Evolutionary conservation across 2,329 filamentous ascomycete genomes (phyloP), one percentile per base, ranked within the genome.

Genomic region (Ustulina deusta): DNA sequence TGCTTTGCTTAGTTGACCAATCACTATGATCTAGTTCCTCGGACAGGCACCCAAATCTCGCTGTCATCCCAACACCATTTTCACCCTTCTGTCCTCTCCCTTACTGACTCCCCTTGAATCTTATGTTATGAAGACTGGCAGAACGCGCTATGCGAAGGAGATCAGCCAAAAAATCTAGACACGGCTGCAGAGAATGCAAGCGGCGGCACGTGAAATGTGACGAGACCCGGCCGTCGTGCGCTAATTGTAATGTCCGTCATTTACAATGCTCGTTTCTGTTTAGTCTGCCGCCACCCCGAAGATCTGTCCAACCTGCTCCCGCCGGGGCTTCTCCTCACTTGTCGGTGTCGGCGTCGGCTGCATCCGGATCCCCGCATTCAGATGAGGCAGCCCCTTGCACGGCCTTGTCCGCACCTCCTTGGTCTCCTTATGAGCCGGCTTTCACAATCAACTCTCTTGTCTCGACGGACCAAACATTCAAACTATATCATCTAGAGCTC

Each of bases 211-310:
- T 73, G 49, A 75, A 75, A 61, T 83, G 82, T 73, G 82, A 84
- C 62, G 81, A 83, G 72, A 76, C 69, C 7, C 78, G 77, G 3
- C 82, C 82, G 1, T 65, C 75, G 0, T 83, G 82, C 66, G 77
- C 75, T 51, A 81, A 83, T 65, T 83, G 82, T 69, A 71, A 75
- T 22, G 78, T 78, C 49, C 78, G 78, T 46, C 76, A 81, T 57
- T 75, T 79, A 6, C 64, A 67, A 6, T 83, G 81, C 65, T 78
- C 78, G 0, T 83, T 69, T 56, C 60, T 71, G 38, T 48, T 57
- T 6, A 52, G 34, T 52, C 38, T 51, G 25, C 63, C 55, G 60
- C 70, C 10, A 60, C 67, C 72, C 9, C 44, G 2, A 10, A 29
- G 36, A 40, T 2, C 59, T 20, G 13, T n/a, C n/a, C n/a, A n/a